Conservation (phyloP, 441 rosid species). For the Melastoma candidum region DNA sequence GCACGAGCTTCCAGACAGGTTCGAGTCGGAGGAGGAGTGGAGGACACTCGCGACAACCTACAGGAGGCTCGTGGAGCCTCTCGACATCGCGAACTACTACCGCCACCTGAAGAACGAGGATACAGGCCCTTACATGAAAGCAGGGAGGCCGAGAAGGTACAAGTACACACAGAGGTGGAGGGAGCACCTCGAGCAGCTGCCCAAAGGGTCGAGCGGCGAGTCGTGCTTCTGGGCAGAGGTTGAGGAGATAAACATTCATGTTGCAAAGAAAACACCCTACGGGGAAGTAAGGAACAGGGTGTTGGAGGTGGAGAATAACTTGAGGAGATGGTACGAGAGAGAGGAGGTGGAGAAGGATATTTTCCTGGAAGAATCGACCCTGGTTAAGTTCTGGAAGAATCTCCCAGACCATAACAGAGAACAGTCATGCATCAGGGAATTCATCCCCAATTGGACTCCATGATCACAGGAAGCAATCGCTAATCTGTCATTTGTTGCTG, state of each 20-base stretch:
- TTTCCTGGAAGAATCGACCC: conserved; percentile 40
- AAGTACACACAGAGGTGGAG: conserved; percentile 50
- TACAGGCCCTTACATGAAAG: conserved; percentile 54
- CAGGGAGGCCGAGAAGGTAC: conserved; percentile 71
- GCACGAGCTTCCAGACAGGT: conserved; percentile 52
- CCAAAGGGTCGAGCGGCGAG: conserved; percentile 14
- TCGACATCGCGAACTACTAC: conserved; percentile 75
- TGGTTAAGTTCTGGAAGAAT: conserved; percentile 39
- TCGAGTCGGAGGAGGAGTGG: conserved; percentile 37
- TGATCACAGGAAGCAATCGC: too few relatives aligned
- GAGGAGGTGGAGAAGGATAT: conserved; percentile 27
- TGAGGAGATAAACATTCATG: conserved; percentile 44
- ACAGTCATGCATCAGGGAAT: conserved; percentile 17
- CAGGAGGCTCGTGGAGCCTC: conserved; percentile 55
- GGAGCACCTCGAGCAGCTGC: conserved; percentile 30
- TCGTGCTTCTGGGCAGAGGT: conserved; percentile 66
- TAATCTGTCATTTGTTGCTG: too few relatives aligned
- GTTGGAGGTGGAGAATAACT: conserved; percentile 16
- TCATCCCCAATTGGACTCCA: background rate
- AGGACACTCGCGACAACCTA: conserved; percentile 37
- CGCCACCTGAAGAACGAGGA: conserved; percentile 61
- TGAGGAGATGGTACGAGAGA: conserved; percentile 24
- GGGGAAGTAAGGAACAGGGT: conserved; percentile 14
- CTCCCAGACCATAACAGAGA: conserved; percentile 19
- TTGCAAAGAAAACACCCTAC: conserved; percentile 3